phyloP scores from a whole-genome alignment of 805 yeast species.

The Schwanniomyces vanrijiae region DNA sequence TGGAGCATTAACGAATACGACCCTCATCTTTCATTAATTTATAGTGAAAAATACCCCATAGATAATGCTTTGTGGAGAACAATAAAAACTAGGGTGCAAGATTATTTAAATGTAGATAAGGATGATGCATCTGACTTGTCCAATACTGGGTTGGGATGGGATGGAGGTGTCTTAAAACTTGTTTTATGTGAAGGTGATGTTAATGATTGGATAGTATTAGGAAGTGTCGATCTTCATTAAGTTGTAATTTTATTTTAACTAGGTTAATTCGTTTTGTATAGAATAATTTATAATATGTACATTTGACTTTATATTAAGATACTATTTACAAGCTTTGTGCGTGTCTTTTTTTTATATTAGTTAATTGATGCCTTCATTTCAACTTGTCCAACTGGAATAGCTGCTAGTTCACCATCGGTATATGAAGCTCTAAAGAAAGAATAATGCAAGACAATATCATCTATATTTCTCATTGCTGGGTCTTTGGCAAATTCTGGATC shows the following conservation, averaged over 20 bases:
- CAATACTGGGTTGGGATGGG: constrained; percentile 55
- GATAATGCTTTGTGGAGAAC: constrained; percentile 66
- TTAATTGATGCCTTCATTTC: constrained; percentile 3
- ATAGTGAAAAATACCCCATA: constrained; percentile 63
- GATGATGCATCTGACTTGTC: constrained; percentile 35
- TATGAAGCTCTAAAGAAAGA: constrained; percentile 78
- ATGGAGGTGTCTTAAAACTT: constrained; percentile 63
- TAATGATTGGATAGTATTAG: constrained; percentile 65
- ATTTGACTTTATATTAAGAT: neutral
- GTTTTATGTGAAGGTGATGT: constrained; percentile 74
- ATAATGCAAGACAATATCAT: constrained; percentile 87
- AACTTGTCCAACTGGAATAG: constrained; percentile 29
- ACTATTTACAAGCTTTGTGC: neutral
- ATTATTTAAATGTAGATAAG: constrained; percentile 53
- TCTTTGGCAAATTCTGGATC: constrained; percentile 95
- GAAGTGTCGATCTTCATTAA: constrained; percentile 45
- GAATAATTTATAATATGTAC: constrained; percentile 3
- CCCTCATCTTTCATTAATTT: constrained; percentile 74
- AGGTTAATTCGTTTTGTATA: neutral
- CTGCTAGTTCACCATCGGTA: constrained; percentile 41
- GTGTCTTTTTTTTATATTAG: neutral
- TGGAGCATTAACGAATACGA: constrained; percentile 61
- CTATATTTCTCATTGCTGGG: constrained; percentile 87
- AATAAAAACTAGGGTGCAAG: constrained; percentile 63
- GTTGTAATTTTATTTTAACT: neutral